A percentile compares a stretch with the other conserved stretches of the same genome.
Conservation (phyloP, 1,284 basidiomycete genomes). For the Takashimella tepidaria region DNA sequence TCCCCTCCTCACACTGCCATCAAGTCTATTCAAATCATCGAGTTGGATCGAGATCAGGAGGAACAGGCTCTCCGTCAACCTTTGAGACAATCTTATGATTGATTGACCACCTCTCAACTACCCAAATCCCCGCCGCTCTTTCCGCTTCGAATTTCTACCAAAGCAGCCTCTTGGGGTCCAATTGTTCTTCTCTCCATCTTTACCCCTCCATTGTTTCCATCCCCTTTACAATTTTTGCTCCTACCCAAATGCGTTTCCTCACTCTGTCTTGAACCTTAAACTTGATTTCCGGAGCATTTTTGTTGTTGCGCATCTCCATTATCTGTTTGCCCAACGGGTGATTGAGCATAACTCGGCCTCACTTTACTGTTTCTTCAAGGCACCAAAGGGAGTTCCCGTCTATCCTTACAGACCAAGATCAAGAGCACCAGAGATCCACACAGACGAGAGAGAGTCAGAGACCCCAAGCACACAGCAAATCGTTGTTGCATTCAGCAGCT, state of each 20-base stretch:
- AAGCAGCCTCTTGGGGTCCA: background rate
- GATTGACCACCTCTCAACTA: background rate
- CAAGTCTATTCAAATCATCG: too few relatives aligned
- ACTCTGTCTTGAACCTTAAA: background rate
- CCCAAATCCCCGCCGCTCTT: background rate
- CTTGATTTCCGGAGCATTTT: too few relatives aligned
- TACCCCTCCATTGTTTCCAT: background rate
- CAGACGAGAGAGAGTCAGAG: too few relatives aligned
- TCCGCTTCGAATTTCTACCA: background rate
- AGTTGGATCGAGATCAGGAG: too few relatives aligned
- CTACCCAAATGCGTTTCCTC: too few relatives aligned
- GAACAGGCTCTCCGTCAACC: background rate
- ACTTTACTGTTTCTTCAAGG: slow-evolving; percentile 26
- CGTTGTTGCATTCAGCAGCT: too few relatives aligned
- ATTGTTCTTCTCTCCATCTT: background rate
- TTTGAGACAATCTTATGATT: background rate
- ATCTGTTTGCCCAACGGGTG: slow-evolving; percentile 19
- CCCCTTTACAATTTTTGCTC: too few relatives aligned
- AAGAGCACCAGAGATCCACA: too few relatives aligned
- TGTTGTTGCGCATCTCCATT: too few relatives aligned
- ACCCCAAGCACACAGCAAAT: too few relatives aligned
- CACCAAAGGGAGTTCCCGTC: slow-evolving; percentile 18
- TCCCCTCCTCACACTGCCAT: too few relatives aligned
- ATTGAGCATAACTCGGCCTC: slow-evolving; percentile 17
- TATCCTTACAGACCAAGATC: too few relatives aligned